phyloP scores from a whole-genome alignment of 805 yeast genomes.

The Ogataea neopini region DNA sequence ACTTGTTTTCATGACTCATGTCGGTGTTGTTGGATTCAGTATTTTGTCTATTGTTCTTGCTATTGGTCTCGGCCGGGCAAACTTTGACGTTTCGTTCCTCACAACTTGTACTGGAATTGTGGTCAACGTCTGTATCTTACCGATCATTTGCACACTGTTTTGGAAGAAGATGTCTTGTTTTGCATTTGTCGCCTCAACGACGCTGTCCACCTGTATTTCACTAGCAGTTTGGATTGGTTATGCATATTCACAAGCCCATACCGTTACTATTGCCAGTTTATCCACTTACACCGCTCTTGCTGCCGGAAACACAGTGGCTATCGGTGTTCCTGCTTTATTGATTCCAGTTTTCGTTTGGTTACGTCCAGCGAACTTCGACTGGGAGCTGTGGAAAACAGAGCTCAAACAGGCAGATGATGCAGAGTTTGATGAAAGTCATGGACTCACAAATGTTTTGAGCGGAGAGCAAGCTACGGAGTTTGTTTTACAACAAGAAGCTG shows the following conservation, averaged over 20 bases:
- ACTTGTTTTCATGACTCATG: constrained; percentile 46
- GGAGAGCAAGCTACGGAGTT: constrained; percentile 33
- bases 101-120: constrained; percentile 54
- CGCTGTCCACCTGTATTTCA: constrained; percentile 46
- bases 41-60: constrained; percentile 49
- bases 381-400: constrained; percentile 44
- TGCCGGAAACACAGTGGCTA: constrained; percentile 58
- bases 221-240: constrained; percentile 43
- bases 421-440: constrained; percentile 34
- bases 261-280: constrained; percentile 34
- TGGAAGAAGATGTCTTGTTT: constrained; percentile 45
- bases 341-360: constrained; percentile 46
- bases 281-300: constrained; percentile 55
- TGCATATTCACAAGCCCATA: constrained; percentile 33
- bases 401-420: constrained; percentile 46
- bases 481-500: constrained; percentile 25
- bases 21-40: constrained; percentile 45
- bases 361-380: constrained; percentile 51
- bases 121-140: constrained; percentile 56
- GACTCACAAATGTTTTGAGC: constrained; percentile 30
- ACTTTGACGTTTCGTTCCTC: constrained; percentile 53
- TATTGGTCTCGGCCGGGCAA: constrained; percentile 52
- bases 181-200: constrained; percentile 48
- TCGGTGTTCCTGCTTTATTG: constrained; percentile 47
- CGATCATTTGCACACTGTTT: constrained; percentile 48